Base-by-base conservation (phyloP, 352 stramenopile genomes). In the Globisporangium sylvaticum region DNA sequence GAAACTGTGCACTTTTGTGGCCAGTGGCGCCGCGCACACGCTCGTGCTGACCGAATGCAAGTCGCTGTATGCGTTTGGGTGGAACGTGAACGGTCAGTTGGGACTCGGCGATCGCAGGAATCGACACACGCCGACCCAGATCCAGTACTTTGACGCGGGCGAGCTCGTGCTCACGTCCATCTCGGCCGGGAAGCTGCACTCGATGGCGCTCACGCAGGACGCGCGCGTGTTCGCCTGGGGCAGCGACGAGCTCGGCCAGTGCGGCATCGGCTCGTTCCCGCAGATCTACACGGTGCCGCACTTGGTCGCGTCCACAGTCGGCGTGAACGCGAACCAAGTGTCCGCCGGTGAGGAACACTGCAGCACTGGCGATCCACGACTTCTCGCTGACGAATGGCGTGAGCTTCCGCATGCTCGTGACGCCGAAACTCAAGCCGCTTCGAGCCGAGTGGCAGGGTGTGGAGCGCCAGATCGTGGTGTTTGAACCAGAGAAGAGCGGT, bases 201-300 rank as follows among this genome's bases (percentile, higher is more conserved):
- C 84, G 25, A 62, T 90, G 0, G 78, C 64, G 12, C 74, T 70
- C 20, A 71, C 75, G 10, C 70, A 80, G 31, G 84, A 93, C 59
- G 75, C 72, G 14, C 71, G 79, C 8, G 60, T 91, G 4, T 91
- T 90, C 58, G 79, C 84, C 0, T 93, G 84, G 84, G 84, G 84
- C 0, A 88, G 77, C 54, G 83, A 90, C 55, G 84, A 91, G 65
- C 78, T 91, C 32, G 81, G 84, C 14, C 84, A 93, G 71, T 93
- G 84, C 46, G 83, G 84, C 50, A 57, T 93, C 37, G 77, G 74
- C 1, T 70, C 76, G n/a, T 90, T 83, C 65, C 81, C 84, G 25
- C 83, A 93, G 64, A 78, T 90, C 34, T 93, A 93, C 66, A 93
- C 79, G 0, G 59, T 90, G n/a, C 84, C 84, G 1, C 83, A 90